These are phyloP conservation scores for Boletus barrowsii DNA, from an alignment of 768 basidiomycete genomes.

Conservation along the genomic window DNA sequence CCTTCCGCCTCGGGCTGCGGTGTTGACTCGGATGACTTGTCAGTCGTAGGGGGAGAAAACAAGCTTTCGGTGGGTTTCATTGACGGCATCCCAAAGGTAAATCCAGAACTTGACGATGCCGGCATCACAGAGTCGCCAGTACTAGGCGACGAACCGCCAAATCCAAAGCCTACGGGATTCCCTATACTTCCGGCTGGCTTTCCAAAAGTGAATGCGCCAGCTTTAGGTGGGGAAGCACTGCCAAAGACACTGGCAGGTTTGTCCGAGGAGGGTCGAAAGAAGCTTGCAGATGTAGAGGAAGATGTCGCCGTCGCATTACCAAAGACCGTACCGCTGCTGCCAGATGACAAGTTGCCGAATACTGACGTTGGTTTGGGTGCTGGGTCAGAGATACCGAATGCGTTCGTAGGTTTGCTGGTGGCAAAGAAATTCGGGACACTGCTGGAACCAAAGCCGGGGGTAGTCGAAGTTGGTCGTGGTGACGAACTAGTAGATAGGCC, in stretches of 20 bases:
- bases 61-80: conserved; percentile 21
- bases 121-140: conserved; percentile 16
- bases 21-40: conserved; percentile 30
- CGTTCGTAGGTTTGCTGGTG: conserved; percentile 12
- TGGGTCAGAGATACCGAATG: conserved; percentile 21
- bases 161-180: conserved; percentile 63
- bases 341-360: conserved; percentile 28
- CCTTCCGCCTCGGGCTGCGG: conserved; percentile 26
- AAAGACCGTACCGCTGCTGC: conserved; percentile 16
- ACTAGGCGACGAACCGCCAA: conserved; percentile 23
- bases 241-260: conserved; percentile 30
- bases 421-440: conserved; percentile 24
- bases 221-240: conserved; percentile 25
- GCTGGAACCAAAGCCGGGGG: conserved; percentile 15
- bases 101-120: conserved; percentile 16
- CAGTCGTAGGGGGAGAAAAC: conserved; percentile 28
- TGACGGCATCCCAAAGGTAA: conserved; percentile 22
- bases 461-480: conserved; percentile 9
- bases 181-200: conserved; percentile 49
- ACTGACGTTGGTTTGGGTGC: conserved; percentile 21
- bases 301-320: conserved; percentile 13
- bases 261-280: conserved; percentile 23
- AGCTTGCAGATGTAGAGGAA: conserved; percentile 12
- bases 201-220: conserved; percentile 27
- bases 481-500: not conserved